Evolutionary conservation across 805 yeast genomes (phyloP).

Genomic region (Candida railenensis): DNA sequence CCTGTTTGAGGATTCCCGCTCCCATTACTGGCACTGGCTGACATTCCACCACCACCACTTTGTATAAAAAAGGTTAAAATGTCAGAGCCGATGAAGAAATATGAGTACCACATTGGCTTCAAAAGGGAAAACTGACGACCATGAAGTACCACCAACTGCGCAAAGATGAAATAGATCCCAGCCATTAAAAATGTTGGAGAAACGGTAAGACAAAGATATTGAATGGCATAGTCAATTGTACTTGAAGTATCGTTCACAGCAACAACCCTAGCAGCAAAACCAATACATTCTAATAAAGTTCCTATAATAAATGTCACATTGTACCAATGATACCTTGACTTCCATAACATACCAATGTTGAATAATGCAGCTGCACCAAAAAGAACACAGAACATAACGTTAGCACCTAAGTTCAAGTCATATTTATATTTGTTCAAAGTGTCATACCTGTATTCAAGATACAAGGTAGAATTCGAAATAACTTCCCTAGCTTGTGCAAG

Average conservation of each 20-base stretch:
- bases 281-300: conserved; percentile 32
- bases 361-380: conserved; percentile 25
- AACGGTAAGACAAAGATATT: conserved; percentile 35
- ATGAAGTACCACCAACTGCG: conserved; percentile 37
- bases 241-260: conserved; percentile 22
- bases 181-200: conserved; percentile 46
- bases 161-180: conserved; percentile 40
- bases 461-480: conserved; percentile 30
- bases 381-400: conserved; percentile 28
- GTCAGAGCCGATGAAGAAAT: conserved; percentile 38
- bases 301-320: conserved; percentile 38
- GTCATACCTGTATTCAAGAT: conserved; percentile 25
- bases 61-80: conserved; percentile 37
- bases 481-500: conserved; percentile 31
- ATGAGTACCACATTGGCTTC: conserved; percentile 44
- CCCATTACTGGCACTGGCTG: conserved; percentile 25
- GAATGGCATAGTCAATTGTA: conserved; percentile 25
- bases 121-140: conserved; percentile 36
- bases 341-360: conserved; percentile 23
- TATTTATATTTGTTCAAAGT: conserved; percentile 28
- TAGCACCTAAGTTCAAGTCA: conserved; percentile 26
- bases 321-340: conserved; percentile 39
- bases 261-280: conserved; percentile 37
- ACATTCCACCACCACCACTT: conserved; percentile 40
- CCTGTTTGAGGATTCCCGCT: conserved; percentile 28